These are phyloP conservation scores for Verticillium longisporum DNA, from an alignment of 2,329 filamentous ascomycete genomes.

Conservation along the genomic window DNA sequence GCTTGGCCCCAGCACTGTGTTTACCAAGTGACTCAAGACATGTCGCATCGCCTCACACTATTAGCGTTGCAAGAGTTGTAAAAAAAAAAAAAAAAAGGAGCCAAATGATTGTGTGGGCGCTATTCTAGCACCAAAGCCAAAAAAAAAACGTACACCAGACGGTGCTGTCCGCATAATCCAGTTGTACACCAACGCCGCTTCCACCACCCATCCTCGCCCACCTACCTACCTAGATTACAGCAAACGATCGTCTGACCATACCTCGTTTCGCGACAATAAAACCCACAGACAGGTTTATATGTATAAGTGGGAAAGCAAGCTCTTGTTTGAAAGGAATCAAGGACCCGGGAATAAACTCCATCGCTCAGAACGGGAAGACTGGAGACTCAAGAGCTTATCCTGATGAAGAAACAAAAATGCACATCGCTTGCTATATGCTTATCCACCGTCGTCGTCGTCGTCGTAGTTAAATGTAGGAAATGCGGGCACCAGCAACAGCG, in stretches of 20 bases:
- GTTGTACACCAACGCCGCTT: background rate
- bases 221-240: too few relatives aligned
- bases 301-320: background rate
- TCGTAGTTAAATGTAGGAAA: constrained; percentile 6
- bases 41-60: background rate
- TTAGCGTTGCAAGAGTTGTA: background rate
- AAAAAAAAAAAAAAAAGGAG: background rate
- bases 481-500: constrained; percentile 5
- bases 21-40: background rate
- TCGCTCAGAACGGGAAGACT: background rate
- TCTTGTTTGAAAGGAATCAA: background rate
- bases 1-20: too few relatives aligned
- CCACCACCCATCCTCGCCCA: background rate
- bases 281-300: too few relatives aligned
- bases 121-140: background rate
- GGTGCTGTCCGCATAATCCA: background rate
- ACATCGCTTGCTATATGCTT: background rate
- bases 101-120: background rate
- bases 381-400: background rate
- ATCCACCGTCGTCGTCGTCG: background rate
- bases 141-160: background rate
- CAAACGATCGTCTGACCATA: background rate
- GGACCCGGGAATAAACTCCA: background rate
- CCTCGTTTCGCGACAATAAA: background rate
- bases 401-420: background rate